Evolutionary conservation across 805 yeast genomes (phyloP), one percentile per base, ranked within the genome.

Genomic region (Yarrowia sp.): DNA sequence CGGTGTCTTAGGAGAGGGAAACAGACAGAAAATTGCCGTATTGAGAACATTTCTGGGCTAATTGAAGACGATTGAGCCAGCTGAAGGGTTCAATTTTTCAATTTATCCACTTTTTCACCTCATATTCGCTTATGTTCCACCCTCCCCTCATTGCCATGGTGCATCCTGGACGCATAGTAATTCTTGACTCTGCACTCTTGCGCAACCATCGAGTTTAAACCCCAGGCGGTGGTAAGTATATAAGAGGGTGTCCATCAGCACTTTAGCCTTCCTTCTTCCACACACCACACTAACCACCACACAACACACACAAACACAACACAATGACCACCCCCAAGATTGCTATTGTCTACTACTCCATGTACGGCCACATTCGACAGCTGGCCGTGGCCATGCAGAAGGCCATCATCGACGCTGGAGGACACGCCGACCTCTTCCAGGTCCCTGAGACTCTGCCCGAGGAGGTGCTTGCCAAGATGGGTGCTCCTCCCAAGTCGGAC

Each of bases 281-380:
- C 19, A 32, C 50, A 22, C n/a, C 7, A 16, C 16, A 41, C 16
- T 11, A 38, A 38, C 40, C 10, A 38, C 10, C 8, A 38, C 40
- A 38, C 40, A 38, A 26, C 7, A 26, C 32, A 26, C 19, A 19
- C 19, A 26, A 3, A 52, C 9, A 10, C 38, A 10, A 49, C 65
- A 73, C 50, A 73, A 79, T 79, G 80, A 77, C 79, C 14, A 15
- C n/a, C 43, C 82, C 83, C 64, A 88, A 87, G 79, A 83, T 88
- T 68, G 93, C 92, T 59, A 88, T 92, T 72, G 83, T 92, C 78
- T 86, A 88, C 77, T 92, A 92, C 84, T 88, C 97, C 46, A 78
- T 89, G 73, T 91, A 90, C 82, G 92, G 92, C 71, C 97, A 92
- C 80, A 80, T 89, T 73, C 86, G 87, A 72, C 79, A 82, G 52